Evolutionary conservation across 192 early-diverging fungal species (phyloP), one percentile per base, ranked within the genome.

Genomic region (Backusella macrospora): DNA sequence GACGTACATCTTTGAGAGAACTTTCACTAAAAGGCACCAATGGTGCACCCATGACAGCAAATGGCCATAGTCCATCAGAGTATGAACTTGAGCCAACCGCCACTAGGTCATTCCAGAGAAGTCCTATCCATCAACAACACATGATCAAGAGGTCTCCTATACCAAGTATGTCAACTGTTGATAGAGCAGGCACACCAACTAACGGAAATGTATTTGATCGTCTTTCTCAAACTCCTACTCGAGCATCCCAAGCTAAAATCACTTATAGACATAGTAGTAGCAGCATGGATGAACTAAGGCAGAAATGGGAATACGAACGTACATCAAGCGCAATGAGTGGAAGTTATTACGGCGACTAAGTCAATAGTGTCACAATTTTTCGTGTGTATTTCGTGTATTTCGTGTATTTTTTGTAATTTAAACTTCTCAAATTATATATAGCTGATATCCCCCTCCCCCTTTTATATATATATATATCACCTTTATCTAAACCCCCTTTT

Each of bases 201-300:
- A 49, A 59, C 16, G 52, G 55, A 26, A 80, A 75, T 18, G 78
- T 80, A 2, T 80, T 80, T 76, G 78, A 75, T 45, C 78, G 78
- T 26, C 34, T 80, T 21, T 65, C 78, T 37, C 78, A 80, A 65
- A 75, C 74, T 4, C 74, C 74, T 16, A 80, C 78, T 7, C 70
- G 74, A 63, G 73, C 78, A 8, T 80, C 78, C 26, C 74, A 70
- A 29, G 78, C 78, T 14, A 80, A 80, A 45, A 76, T 80, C 29
- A 47, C 73, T 18, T 67, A 80, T 37, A 74, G 78, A 12, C 71
- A 80, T 40, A 80, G 78, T 63, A 80, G 70, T n/a, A 49, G 78
- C 18, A 80, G 78, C 44, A 67, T 80, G 55, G 78, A 80, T 42
- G 78, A 80, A 29, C 52, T 80, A 8, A 75, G 68, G 55, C 63